These are phyloP conservation scores for Bipolaris gigantea DNA, from an alignment of 2,329 filamentous ascomycete genomes.

Conservation along the genomic window DNA sequence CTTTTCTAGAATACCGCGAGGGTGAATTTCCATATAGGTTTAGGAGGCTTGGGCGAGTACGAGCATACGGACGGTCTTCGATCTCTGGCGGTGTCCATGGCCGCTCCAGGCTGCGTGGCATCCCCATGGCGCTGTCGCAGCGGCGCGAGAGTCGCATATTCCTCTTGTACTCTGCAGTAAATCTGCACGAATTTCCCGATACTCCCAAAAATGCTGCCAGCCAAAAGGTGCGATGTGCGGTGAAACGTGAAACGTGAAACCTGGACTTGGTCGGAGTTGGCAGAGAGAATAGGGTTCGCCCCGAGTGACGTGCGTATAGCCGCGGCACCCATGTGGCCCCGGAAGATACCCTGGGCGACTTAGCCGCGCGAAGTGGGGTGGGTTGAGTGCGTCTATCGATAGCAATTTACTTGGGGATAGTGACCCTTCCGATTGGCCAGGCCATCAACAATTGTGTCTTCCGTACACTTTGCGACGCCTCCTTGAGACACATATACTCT, in stretches of 20 bases:
- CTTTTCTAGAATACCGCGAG: conserved; percentile 14
- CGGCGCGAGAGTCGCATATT: conserved; percentile 18
- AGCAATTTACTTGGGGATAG: conserved; percentile 8
- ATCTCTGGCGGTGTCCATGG: conserved; percentile 39
- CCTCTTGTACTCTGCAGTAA: conserved; percentile 9
- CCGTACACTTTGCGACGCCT: conserved; percentile 16
- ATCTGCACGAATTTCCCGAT: neutral
- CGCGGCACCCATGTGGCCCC: conserved; percentile 2
- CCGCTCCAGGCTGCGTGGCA: conserved; percentile 24
- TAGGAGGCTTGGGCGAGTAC: conserved; percentile 24
- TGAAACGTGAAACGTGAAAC: conserved; percentile 1
- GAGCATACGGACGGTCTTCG: conserved; percentile 17
- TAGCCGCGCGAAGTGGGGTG: conserved; percentile 1
- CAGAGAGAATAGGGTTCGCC: conserved; percentile 3
- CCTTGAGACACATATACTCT: neutral
- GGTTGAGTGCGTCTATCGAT: conserved; percentile 4
- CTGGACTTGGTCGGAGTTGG: conserved; percentile 1
- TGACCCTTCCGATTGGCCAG: conserved; percentile 20
- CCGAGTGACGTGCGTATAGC: conserved; percentile 9
- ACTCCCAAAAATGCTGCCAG: neutral
- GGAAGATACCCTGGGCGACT: conserved; percentile 2
- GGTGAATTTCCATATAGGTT: conserved; percentile 20
- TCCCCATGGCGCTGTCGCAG: conserved; percentile 23
- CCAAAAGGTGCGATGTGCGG: conserved; percentile 1
- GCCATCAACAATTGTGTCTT: conserved; percentile 16